These are phyloP conservation scores for Eucalyptus guilfoylei DNA, from an alignment of 345 rosid species.

Conservation along the genomic window DNA sequence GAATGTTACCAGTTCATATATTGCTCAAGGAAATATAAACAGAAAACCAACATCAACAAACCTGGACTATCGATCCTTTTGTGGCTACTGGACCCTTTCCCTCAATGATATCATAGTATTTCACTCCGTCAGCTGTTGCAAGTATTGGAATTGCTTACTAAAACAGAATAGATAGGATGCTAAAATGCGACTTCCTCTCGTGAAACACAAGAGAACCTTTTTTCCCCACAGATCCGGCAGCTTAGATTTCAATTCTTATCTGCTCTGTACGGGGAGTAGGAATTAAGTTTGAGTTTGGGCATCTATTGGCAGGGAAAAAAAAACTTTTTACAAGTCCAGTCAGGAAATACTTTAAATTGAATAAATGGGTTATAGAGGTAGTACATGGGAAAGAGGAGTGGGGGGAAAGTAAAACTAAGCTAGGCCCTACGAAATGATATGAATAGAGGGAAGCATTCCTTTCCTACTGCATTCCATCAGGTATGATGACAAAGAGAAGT, in stretches of 20 bases:
- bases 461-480: no score
- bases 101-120: constrained; percentile 66
- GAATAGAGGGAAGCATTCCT: background rate
- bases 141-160: background rate
- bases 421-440: background rate
- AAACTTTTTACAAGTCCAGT: background rate
- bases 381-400: background rate
- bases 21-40: background rate
- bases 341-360: background rate
- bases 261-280: background rate
- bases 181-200: background rate
- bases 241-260: background rate
- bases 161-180: background rate
- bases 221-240: background rate
- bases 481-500: no score
- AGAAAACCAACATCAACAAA: background rate
- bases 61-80: constrained; percentile 71
- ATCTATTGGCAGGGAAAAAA: background rate
- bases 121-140: constrained; percentile 69
- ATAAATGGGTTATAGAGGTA: background rate
- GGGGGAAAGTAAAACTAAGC: no score
- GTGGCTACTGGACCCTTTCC: constrained; percentile 78
- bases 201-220: background rate
- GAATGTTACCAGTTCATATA: background rate
- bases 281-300: background rate